Evolutionary conservation across 2,329 filamentous ascomycete genomes (phyloP).

Genomic region (Bipolaris cookei): DNA sequence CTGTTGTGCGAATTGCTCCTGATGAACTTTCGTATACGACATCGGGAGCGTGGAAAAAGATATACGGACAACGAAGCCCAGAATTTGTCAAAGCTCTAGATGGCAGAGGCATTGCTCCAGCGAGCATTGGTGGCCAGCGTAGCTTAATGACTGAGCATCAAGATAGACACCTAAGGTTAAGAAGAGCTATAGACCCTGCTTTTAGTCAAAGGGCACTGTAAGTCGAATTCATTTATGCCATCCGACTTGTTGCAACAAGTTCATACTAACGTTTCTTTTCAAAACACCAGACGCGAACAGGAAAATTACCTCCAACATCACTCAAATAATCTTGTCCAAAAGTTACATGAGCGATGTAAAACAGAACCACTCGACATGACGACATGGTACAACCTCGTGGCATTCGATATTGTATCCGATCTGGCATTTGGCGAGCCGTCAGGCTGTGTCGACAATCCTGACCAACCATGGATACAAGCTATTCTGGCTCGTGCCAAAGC

Average conservation of each 20-base stretch:
- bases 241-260: not conserved
- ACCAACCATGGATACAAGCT: constrained; percentile 14
- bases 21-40: constrained; percentile 11
- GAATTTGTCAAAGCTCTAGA: constrained; percentile 14
- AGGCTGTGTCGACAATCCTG: constrained; percentile 12
- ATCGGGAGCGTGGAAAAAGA: constrained; percentile 12
- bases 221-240: not conserved
- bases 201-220: constrained; percentile 13
- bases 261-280: not conserved
- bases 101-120: constrained; percentile 12
- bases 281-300: constrained; percentile 7
- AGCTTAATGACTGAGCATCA: constrained; percentile 16
- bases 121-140: constrained; percentile 13
- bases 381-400: constrained; percentile 10
- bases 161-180: constrained; percentile 12
- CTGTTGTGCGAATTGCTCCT: constrained; percentile 10
- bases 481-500: constrained; percentile 13
- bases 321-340: constrained; percentile 10
- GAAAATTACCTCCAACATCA: constrained; percentile 11
- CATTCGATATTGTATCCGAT: constrained; percentile 13
- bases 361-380: constrained; percentile 9
- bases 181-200: constrained; percentile 13
- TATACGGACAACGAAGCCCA: constrained; percentile 16
- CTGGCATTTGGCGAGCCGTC: constrained; percentile 14
- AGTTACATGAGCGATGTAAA: constrained; percentile 1